These are phyloP conservation scores for Alternaria solani DNA, from an alignment of 2,329 filamentous ascomycete genomes.

Conservation along the genomic window DNA sequence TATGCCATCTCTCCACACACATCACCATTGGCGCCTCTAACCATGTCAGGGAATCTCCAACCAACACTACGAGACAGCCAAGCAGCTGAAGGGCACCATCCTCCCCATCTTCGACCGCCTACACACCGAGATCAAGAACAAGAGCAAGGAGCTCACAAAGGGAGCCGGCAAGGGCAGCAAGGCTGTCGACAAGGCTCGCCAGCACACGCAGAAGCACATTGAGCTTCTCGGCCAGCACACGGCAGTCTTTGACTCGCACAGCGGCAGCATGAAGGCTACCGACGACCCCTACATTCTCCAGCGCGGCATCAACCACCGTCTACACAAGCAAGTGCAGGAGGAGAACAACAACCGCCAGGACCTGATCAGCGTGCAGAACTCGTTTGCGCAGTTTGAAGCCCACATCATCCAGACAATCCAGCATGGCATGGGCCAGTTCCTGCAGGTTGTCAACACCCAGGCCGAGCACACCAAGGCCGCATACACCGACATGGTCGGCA, in stretches of 20 bases:
- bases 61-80: constrained; percentile 88
- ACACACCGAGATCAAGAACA: constrained; percentile 96
- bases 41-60: constrained; percentile 76
- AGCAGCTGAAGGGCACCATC: constrained; percentile 84
- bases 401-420: constrained; percentile 87
- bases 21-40: not conserved
- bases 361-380: constrained; percentile 87
- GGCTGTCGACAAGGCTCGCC: constrained; percentile 88
- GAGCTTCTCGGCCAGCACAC: constrained; percentile 89
- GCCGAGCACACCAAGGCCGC: constrained; percentile 81
- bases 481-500: constrained; percentile 82
- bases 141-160: constrained; percentile 84
- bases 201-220: constrained; percentile 91
- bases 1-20: constrained; percentile 39
- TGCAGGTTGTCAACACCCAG: constrained; percentile 80
- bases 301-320: constrained; percentile 80
- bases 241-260: constrained; percentile 78
- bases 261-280: constrained; percentile 72
- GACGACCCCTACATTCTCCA: constrained; percentile 91
- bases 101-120: constrained; percentile 88
- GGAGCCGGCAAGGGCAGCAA: constrained; percentile 87
- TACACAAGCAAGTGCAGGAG: constrained; percentile 89
- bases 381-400: constrained; percentile 85
- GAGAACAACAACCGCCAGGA: constrained; percentile 98
- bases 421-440: constrained; percentile 82